Base-by-base conservation (phyloP, 495 filamentous ascomycete genomes). In the Penicillium robsamsonii region DNA sequence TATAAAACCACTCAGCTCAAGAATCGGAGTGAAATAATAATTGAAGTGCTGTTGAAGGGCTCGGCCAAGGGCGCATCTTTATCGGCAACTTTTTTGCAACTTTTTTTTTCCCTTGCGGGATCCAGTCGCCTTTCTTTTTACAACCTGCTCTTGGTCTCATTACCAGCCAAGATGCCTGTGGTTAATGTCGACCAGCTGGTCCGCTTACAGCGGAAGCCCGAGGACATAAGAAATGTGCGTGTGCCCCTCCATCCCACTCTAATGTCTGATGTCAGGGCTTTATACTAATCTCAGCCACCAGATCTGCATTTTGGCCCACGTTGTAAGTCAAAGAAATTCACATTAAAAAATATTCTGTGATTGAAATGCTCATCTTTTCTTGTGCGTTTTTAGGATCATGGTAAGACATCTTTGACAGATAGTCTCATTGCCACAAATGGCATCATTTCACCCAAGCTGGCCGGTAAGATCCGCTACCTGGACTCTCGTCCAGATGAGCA, bases 251-350 rank as follows among this genome's bases (percentile, higher is more conserved):
- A 72, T 70, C 69, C 65, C 60, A 69, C 64, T 62, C 15, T 27
- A 20, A 46, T 46, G 64, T 61, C 42, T 61, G 63, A 69, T 67
- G 52, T 67, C 61, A 58, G 37, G 51, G 31, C 43, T 55, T 52
- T 58, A 53, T 60, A 60, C 70, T 73, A 72, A 72, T 62, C 49
- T 55, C n/a, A 52, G 33, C 33, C 33, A 37, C 62, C 53, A 97
- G 92, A 96, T 98, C 57, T 98, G 94, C 73, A 96, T 98, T 64
- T 78, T 98, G 50, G 94, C 94, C 30, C 94, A 98, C 69, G 94
- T 98, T 64, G 88, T 92, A 85, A 74, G 88, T 83, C 41, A 35
- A 29, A 24, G 38, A 29, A 45, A 22, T 24, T 33, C 1, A n/a
- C 46, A 17, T 22, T 27, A 4, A 38, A 25, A 38, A 11, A 1